Percentiles rank a stretch among this genome's conserved stretches.
Evolutionary conservation across 169 alveolate genomes (phyloP).

Genomic region (Plasmodium berghei): DNA sequence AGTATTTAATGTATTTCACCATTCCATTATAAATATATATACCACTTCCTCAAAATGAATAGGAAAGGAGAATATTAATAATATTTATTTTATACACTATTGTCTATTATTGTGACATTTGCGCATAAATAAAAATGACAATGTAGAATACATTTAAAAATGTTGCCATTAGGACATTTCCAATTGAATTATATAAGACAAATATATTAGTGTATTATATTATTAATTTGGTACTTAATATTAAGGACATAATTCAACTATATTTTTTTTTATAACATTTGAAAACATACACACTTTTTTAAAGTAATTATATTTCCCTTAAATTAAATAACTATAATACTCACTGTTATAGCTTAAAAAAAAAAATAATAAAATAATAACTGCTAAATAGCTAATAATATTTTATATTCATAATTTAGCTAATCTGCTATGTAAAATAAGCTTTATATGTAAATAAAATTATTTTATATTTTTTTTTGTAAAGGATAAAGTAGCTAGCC

Average conservation of each 20-base stretch:
- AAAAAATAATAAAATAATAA: conserved; percentile 18
- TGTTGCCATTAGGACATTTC: too few relatives aligned
- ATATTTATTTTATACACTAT: too few relatives aligned
- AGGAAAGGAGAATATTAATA: too few relatives aligned
- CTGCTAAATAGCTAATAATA: conserved; percentile 35
- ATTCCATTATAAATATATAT: not conserved
- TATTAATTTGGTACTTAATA: not conserved
- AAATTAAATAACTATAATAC: not conserved
- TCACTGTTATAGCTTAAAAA: conserved; percentile 8
- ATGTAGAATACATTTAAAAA: too few relatives aligned
- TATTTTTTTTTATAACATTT: conserved; percentile 9
- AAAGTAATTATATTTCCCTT: not conserved
- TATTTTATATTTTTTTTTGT: conserved; percentile 24
- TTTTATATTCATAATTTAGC: conserved; percentile 55
- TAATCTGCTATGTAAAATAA: conserved; percentile 2
- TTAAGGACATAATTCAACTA: conserved; percentile 9
- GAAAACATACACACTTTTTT: not conserved
- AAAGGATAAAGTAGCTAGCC: conserved; percentile 15
- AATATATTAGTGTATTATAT: not conserved
- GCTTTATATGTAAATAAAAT: conserved; percentile 2
- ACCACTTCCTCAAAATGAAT: too few relatives aligned
- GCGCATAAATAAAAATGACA: too few relatives aligned
- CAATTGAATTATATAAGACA: too few relatives aligned
- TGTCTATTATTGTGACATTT: too few relatives aligned
- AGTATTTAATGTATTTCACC: not conserved